Base-by-base conservation (phyloP, 2,329 filamentous ascomycete species). In the Monosporascus sp. region DNA sequence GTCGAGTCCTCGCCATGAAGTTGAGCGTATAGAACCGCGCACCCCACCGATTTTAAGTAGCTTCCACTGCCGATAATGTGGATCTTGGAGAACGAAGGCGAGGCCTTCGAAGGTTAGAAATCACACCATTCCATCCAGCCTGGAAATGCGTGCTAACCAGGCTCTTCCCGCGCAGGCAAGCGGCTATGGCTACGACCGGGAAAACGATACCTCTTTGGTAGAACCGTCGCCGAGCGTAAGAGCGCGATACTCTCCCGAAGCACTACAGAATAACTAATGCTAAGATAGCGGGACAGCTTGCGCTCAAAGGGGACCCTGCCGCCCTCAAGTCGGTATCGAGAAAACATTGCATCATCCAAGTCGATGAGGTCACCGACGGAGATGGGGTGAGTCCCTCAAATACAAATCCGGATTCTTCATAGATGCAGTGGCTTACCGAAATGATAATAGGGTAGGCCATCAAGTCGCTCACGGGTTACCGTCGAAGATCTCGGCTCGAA, bases 181-280 rank as follows among this genome's bases (percentile, higher is more conserved):
- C 84, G 83, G 64, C 77, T 92, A 61, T 96, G 92, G 92, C 79
- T 96, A 56, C 85, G 87, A 54, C 92, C 92, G 2, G 92, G 91
- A 49, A 90, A 91, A 68, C 84, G 83, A 62, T 93, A 94, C 69
- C 80, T 96, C 20, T 90, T 96, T 67, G 93, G 93, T 52, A 85
- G 93, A 59, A 91, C 89, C 38, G 81, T 80, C 56, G 79, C 81
- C 53, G 84, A 88, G 64, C 77, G 84, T 83, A 77, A 61, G 38
- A 44, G 52, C 19, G 38, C 60, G 11, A 7, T 16, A 38, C 7
- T 38, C 2, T 9, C 44, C 26, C 19, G 6, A 7, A 31, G 19
- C 17, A 26, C 27, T 44, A 24, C 45, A 51, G 17, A 55, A 26
- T 53, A 66, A 62, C 58, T 63, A 45, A 62, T 45, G 36, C 40